Percentiles rank a stretch among this genome's conserved stretches.
Evolutionary conservation across 441 rosid species (phyloP).

Genomic region (Euphorbia corollata): DNA sequence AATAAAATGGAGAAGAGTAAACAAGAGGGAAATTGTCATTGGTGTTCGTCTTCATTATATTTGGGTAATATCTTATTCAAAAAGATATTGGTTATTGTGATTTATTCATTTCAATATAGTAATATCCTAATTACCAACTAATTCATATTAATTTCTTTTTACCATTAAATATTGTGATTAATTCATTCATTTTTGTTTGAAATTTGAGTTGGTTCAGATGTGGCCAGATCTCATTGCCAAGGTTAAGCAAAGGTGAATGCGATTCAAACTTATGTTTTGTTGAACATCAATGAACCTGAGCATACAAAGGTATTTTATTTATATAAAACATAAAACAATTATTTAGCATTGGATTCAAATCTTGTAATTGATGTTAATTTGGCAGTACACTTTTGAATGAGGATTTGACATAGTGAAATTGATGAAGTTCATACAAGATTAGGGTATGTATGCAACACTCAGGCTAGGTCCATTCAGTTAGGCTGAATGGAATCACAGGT

Average conservation of each 20-base stretch:
- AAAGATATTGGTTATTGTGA: too few relatives aligned
- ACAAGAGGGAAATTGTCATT: too few relatives aligned
- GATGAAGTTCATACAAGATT: constrained; percentile 48
- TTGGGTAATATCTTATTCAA: too few relatives aligned
- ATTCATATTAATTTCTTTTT: too few relatives aligned
- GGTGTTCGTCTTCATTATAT: too few relatives aligned
- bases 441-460: constrained; percentile 52
- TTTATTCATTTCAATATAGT: too few relatives aligned
- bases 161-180: not conserved
- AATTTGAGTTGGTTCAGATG: constrained; percentile 33
- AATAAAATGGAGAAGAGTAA: too few relatives aligned
- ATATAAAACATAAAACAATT: not conserved
- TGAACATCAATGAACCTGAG: constrained; percentile 75
- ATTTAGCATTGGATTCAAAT: not conserved
- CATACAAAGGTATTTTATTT: constrained; percentile 42
- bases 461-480: constrained; percentile 88
- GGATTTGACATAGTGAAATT: constrained; percentile 66
- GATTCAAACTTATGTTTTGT: constrained; percentile 73
- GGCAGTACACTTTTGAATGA: constrained; percentile 68
- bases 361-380: not conserved
- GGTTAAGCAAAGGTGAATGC: constrained; percentile 58
- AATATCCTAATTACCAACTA: too few relatives aligned
- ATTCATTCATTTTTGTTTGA: not conserved
- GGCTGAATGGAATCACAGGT: constrained; percentile 99
- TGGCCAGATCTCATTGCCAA: constrained; percentile 57